phyloP scores from a whole-genome alignment of 176 grass and related monocot genomes.

The Triticum dicoccoides region DNA sequence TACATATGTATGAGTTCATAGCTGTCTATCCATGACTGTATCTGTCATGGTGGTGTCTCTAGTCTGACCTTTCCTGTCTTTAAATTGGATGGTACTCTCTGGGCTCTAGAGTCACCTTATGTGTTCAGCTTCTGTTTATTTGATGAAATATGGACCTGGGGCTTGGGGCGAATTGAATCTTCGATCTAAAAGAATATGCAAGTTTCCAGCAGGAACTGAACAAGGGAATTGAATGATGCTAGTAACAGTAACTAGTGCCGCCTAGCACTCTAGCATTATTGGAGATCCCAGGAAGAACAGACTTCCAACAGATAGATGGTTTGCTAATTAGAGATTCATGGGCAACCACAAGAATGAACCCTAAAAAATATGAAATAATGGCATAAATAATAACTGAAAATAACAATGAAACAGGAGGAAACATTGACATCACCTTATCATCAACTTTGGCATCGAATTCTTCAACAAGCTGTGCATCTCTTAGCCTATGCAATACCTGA shows the following conservation, averaged over 20 bases:
- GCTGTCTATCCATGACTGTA: not conserved
- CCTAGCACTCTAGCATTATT: not conserved
- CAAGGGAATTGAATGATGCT: not conserved
- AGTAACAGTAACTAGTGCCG: not conserved
- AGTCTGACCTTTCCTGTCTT: not conserved
- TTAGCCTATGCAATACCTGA: conserved; percentile 84
- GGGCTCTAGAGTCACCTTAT: not conserved
- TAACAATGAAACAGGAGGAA: conserved; percentile 3
- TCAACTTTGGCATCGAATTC: conserved; percentile 70
- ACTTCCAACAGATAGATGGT: not conserved
- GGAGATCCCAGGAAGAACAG: conserved; percentile 4
- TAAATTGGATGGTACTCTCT: not conserved
- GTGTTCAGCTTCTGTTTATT: not conserved
- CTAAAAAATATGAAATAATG: not conserved
- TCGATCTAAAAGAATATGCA: conserved; percentile 1
- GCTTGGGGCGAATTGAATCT: not conserved
- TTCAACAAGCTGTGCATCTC: conserved; percentile 74
- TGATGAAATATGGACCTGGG: not conserved
- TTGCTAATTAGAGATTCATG: not conserved
- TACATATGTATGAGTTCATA: not conserved
- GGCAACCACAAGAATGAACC: conserved; percentile 5
- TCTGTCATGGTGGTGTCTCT: not conserved
- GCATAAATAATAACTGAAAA: conserved; percentile 23
- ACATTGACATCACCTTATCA: conserved; percentile 49
- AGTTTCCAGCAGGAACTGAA: conserved; percentile 18